Percentiles rank a stretch among this genome's conserved stretches.
These are phyloP conservation scores for Phytophthora pisi DNA, from an alignment of 352 stramenopile species.

Conservation along the genomic window DNA sequence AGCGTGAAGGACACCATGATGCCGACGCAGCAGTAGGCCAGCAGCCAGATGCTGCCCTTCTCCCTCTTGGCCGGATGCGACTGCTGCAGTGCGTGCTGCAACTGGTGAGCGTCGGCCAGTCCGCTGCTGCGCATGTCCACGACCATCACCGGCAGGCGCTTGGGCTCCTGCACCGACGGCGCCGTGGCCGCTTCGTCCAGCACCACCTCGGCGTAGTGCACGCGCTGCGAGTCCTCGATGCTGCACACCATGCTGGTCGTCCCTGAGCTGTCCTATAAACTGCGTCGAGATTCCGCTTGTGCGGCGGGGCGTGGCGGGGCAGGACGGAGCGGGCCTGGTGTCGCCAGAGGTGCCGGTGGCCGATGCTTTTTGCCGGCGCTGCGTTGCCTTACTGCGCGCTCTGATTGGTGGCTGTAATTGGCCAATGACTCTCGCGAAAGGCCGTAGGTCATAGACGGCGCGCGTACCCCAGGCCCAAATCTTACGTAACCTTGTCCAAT, in stretches of 20 bases:
- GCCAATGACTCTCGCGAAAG: slow-evolving; percentile 20
- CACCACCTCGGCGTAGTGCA: slow-evolving; percentile 69
- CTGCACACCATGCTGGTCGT: slow-evolving; percentile 51
- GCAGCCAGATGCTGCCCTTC: slow-evolving; percentile 59
- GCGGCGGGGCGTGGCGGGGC: neutral
- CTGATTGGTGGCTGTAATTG: slow-evolving; percentile 31
- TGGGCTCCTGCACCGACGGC: slow-evolving; percentile 24
- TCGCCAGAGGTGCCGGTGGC: slow-evolving; percentile 1
- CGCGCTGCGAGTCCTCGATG: slow-evolving; percentile 35
- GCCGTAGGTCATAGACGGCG: slow-evolving; percentile 4
- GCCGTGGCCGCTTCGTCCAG: slow-evolving; percentile 43
- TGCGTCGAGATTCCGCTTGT: slow-evolving; percentile 37
- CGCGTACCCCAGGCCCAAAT: too few relatives aligned
- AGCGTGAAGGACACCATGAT: slow-evolving; percentile 88
- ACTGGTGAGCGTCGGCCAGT: slow-evolving; percentile 21
- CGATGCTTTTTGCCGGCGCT: slow-evolving; percentile 12
- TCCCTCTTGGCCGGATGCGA: slow-evolving; percentile 10
- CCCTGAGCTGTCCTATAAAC: neutral
- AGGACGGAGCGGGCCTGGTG: neutral
- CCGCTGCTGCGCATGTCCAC: slow-evolving; percentile 35
- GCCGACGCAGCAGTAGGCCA: slow-evolving; percentile 79
- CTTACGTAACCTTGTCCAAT: too few relatives aligned
- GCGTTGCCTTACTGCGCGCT: slow-evolving; percentile 10
- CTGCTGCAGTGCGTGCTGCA: slow-evolving; percentile 2
- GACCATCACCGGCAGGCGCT: slow-evolving; percentile 42